phyloP scores from a whole-genome alignment of 805 yeast genomes.

The Hanseniaspora lindneri region DNA sequence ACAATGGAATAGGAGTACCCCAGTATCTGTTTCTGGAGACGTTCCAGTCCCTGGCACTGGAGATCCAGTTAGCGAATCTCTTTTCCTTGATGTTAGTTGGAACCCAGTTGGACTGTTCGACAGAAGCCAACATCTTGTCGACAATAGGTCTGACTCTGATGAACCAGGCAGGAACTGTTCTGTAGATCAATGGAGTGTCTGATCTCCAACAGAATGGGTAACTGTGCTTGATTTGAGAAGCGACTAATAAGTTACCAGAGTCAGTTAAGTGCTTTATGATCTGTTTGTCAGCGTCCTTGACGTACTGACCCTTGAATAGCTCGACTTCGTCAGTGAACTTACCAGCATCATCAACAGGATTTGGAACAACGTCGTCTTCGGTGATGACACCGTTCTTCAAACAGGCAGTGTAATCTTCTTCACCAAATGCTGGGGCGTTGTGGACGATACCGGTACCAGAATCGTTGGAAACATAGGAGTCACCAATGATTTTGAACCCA shows the following conservation, averaged over 20 bases:
- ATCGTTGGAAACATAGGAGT: conserved; percentile 77
- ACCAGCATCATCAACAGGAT: conserved; percentile 92
- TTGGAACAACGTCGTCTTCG: conserved; percentile 66
- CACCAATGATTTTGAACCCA: conserved; percentile 74
- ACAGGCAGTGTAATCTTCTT: conserved; percentile 85
- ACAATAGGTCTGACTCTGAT: conserved; percentile 77
- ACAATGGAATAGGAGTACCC: conserved; percentile 98
- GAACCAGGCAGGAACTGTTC: conserved; percentile 98
- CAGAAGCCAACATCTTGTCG: conserved; percentile 79
- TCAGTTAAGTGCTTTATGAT: conserved; percentile 78
- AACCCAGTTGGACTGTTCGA: conserved; percentile 86
- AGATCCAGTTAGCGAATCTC: conserved; percentile 95
- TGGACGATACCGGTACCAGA: conserved; percentile 99
- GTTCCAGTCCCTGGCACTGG: conserved; percentile 98
- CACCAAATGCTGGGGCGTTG: conserved; percentile 98
- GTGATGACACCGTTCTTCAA: conserved; percentile 60
- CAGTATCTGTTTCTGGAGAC: conserved; percentile 96
- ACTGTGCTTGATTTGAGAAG: conserved; percentile 81
- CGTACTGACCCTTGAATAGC: conserved; percentile 71
- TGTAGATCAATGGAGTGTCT: conserved; percentile 90
- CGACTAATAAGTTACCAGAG: conserved; percentile 59
- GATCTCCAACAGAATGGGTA: conserved; percentile 99
- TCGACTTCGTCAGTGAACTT: conserved; percentile 62
- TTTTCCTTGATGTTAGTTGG: conserved; percentile 83
- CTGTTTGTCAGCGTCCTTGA: conserved; percentile 87